Evolutionary conservation across 2,329 filamentous ascomycete genomes (phyloP), one percentile per base, ranked within the genome.

Genomic region (Exophiala spinifera): DNA sequence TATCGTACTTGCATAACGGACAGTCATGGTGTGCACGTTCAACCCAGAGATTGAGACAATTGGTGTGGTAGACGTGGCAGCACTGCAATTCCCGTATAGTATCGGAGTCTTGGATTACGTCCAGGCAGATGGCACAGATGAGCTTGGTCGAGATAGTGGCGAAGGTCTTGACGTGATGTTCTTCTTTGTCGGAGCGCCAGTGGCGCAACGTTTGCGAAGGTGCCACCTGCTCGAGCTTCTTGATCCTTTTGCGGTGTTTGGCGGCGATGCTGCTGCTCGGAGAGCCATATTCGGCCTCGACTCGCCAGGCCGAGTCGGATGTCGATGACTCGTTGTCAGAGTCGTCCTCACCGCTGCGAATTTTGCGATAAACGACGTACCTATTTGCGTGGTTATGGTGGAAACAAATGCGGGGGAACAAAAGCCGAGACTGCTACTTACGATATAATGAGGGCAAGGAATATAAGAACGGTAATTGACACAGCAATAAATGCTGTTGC

Each of bases 1-100:
- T 60, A 43, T 60, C 57, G 33, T 55, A 60, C 25, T 60, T 60
- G 49, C 57, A 60, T 15, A 60, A 37, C 14, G 57, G 57, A 23
- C 57, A 60, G 13, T 60, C 57, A 37, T 60, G 57, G 49, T 60
- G 57, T 1, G 55, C 57, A 7, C 57, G 25, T 45, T 60, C 57
- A 14, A 60, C 57, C 57, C 57, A 60, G 14, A 60, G 42, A 43
- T 49, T 60, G 33, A 60, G 33, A n/a, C 57, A 60, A 1, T 19
- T 39, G 3, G 55, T 42, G 44, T 60, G 57, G 33, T 57, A 60
- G 15, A 60, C 55, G 17, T 60, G 57, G 8, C 57, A 55, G 40
- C 55, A 58, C 7, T 53, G 46, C 19, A 61, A 21, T 48, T 61
- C 55, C 36, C 58, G 55, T 20, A 61, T 56, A 17, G 51, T 45